These are phyloP conservation scores for Alternaria alternata DNA, from an alignment of 2,329 filamentous ascomycete genomes.

Conservation along the genomic window DNA sequence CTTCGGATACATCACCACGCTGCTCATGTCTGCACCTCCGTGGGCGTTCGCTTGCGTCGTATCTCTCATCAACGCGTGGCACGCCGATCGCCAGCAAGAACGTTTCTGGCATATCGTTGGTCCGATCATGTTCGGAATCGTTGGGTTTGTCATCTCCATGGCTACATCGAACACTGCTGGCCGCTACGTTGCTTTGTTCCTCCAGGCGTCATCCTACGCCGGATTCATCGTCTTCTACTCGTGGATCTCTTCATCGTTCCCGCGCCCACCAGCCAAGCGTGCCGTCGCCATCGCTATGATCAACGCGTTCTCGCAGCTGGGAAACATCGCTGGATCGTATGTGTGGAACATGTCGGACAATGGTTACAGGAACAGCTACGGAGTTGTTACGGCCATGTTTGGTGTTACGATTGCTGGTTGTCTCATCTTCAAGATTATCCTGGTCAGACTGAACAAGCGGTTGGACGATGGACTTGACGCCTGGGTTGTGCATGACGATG, in stretches of 20 bases:
- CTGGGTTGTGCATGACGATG: constrained; percentile 39
- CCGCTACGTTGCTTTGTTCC: constrained; percentile 46
- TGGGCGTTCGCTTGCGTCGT: constrained; percentile 58
- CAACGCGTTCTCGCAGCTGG: constrained; percentile 59
- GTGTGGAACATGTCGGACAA: constrained; percentile 68
- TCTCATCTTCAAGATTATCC: constrained; percentile 39
- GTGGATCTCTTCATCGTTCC: constrained; percentile 51
- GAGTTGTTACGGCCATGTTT: constrained; percentile 71
- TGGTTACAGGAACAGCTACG: constrained; percentile 70
- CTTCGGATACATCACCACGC: constrained; percentile 50
- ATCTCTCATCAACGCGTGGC: constrained; percentile 60
- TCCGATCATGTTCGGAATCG: constrained; percentile 53
- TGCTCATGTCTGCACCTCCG: constrained; percentile 57
- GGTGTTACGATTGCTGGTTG: constrained; percentile 65
- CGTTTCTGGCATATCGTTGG: constrained; percentile 62
- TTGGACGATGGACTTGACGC: constrained; percentile 41
- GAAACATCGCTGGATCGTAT: constrained; percentile 64
- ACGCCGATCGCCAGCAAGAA: constrained; percentile 60
- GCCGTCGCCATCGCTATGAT: constrained; percentile 68
- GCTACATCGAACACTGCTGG: constrained; percentile 40
- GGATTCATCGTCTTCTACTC: constrained; percentile 51
- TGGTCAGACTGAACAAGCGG: constrained; percentile 42
- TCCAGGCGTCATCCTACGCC: constrained; percentile 52
- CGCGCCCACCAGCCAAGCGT: constrained; percentile 67
- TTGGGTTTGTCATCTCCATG: constrained; percentile 55